These are phyloP conservation scores for Caryopteris hybrid DNA, from an alignment of 305 asterid species.

Conservation along the genomic window DNA sequence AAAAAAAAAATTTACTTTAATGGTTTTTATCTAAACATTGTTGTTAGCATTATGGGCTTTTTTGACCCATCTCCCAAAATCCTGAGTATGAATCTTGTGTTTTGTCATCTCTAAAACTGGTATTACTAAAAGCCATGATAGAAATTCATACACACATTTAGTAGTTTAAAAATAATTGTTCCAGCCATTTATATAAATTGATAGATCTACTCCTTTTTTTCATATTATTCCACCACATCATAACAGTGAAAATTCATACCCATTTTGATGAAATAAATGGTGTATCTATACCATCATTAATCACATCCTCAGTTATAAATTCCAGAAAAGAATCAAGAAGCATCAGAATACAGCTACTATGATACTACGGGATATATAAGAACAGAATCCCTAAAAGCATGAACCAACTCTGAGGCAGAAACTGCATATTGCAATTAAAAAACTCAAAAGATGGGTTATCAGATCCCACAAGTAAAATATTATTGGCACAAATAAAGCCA, in stretches of 20 bases:
- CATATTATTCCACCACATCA: background rate
- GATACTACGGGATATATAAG: background rate
- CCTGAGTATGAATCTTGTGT: background rate
- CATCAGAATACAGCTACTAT: background rate
- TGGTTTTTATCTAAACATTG: too few species aligned
- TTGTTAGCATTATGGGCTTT: background rate
- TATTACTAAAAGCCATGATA: background rate
- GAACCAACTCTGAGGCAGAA: too few species aligned
- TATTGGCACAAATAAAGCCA: constrained; percentile 5
- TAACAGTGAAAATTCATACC: background rate
- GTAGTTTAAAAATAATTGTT: background rate
- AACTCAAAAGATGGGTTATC: too few species aligned
- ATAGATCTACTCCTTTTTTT: background rate
- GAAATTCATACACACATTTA: background rate
- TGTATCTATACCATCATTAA: background rate
- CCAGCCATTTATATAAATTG: background rate
- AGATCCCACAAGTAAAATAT: constrained; percentile 3
- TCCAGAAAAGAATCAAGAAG: background rate
- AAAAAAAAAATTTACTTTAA: too few species aligned
- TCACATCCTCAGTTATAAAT: background rate
- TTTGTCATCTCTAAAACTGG: background rate
- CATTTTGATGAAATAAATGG: background rate
- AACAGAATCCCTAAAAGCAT: background rate
- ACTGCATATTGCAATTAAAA: too few species aligned
- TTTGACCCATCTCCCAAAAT: background rate